Evolutionary conservation across 2,329 filamentous ascomycete genomes (phyloP).

Genomic region (Penicillium capsulatum): DNA sequence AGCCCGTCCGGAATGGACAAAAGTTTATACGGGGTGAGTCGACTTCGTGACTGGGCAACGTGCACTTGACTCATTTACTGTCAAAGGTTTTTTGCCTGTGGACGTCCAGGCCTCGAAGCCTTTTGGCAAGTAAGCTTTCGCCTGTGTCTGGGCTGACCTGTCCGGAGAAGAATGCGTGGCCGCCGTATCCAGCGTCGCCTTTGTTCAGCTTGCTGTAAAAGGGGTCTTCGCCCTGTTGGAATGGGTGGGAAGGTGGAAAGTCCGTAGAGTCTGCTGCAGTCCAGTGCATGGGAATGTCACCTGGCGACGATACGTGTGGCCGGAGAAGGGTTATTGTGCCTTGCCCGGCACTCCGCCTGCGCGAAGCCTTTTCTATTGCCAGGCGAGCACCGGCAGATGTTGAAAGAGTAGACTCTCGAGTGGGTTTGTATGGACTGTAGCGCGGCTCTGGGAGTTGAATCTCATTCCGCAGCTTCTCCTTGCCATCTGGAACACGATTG

Average conservation of each 20-base stretch:
- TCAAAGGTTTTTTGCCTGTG: conserved; percentile 27
- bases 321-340: conserved; percentile 12
- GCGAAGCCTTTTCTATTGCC: conserved; percentile 57
- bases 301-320: conserved; percentile 11
- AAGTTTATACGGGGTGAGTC: too few species aligned
- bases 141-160: conserved; percentile 45
- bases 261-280: conserved; percentile 7
- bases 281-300: conserved; percentile 12
- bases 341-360: conserved; percentile 55
- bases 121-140: conserved; percentile 66
- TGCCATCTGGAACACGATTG: conserved; percentile 90
- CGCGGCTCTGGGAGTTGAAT: conserved; percentile 82
- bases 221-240: conserved; percentile 28
- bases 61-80: conserved; percentile 11
- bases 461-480: conserved; percentile 87
- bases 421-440: conserved; percentile 77
- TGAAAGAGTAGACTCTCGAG: conserved; percentile 39
- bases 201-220: conserved; percentile 65
- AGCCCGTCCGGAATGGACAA: too few species aligned
- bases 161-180: conserved; percentile 48
- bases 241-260: conserved; percentile 18
- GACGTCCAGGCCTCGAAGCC: conserved; percentile 60
- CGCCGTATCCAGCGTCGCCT: conserved; percentile 61
- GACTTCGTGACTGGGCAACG: background rate
- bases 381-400: conserved; percentile 48